phyloP scores from a whole-genome alignment of 768 basidiomycete genomes.

The Harrya chromipes region DNA sequence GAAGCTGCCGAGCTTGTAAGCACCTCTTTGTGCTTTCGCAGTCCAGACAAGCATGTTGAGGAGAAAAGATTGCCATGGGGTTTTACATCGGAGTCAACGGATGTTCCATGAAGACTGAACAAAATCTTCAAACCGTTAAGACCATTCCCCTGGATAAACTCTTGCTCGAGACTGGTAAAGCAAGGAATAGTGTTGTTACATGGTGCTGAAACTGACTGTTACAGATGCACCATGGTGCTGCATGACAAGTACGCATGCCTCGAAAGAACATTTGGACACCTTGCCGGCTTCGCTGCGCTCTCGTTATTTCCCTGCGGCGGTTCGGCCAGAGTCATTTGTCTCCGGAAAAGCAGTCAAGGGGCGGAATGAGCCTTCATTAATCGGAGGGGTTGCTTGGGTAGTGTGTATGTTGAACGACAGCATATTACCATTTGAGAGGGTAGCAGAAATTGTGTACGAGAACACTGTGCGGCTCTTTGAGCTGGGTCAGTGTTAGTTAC shows the following conservation, averaged over 20 bases:
- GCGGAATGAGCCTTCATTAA: slow-evolving; percentile 66
- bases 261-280: slow-evolving; percentile 45
- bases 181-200: neutral
- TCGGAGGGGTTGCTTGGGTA: slow-evolving; percentile 74
- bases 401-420: slow-evolving; percentile 47
- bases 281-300: slow-evolving; percentile 45
- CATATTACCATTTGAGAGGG: slow-evolving; percentile 48
- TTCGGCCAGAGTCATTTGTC: slow-evolving; percentile 57
- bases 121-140: slow-evolving; percentile 55
- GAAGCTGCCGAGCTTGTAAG: slow-evolving; percentile 67
- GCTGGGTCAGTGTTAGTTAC: slow-evolving; percentile 13
- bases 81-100: slow-evolving; percentile 64
- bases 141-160: slow-evolving; percentile 57
- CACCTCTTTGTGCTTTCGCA: neutral
- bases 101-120: slow-evolving; percentile 71
- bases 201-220: neutral
- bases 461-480: slow-evolving; percentile 65
- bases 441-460: slow-evolving; percentile 55
- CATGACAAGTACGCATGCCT: slow-evolving; percentile 65
- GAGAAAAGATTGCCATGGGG: slow-evolving; percentile 64
- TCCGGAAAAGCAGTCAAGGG: slow-evolving; percentile 67
- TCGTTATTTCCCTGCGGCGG: slow-evolving; percentile 50
- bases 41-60: neutral
- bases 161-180: slow-evolving; percentile 71
- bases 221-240: slow-evolving; percentile 73